phyloP scores from a whole-genome alignment of 2,329 filamentous ascomycete species.

The Tolypocladium album region DNA sequence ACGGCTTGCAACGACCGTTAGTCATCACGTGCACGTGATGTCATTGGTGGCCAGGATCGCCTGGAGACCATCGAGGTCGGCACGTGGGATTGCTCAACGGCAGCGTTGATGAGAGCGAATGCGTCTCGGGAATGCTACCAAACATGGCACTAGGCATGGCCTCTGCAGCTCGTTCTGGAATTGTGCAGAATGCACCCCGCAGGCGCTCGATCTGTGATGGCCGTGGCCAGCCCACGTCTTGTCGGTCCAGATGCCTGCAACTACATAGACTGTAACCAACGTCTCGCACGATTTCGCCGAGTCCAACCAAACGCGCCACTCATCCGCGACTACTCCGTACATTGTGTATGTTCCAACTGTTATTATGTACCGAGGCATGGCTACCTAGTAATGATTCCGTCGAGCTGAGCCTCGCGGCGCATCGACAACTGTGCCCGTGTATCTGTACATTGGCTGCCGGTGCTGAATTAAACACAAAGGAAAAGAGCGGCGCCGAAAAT shows the following conservation, averaged over 20 bases:
- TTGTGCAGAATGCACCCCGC: too few relatives aligned
- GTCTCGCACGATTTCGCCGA: too few relatives aligned
- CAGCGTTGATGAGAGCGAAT: background rate
- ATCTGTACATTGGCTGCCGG: constrained; percentile 10
- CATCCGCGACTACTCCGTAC: too few relatives aligned
- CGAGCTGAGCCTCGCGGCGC: constrained; percentile 1
- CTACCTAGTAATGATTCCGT: constrained; percentile 1
- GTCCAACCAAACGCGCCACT: background rate
- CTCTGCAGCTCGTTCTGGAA: too few relatives aligned
- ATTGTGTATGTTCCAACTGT: background rate
- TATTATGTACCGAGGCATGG: background rate
- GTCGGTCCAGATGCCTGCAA: too few relatives aligned
- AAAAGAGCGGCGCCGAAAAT: constrained; percentile 6
- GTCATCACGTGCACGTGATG: background rate
- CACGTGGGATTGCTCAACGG: background rate
- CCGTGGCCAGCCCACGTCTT: too few relatives aligned
- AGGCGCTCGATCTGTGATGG: background rate
- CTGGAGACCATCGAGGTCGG: constrained; percentile 8
- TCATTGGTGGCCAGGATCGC: background rate
- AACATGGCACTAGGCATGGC: background rate
- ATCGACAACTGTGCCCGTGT: constrained; percentile 3
- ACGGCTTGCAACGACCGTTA: background rate
- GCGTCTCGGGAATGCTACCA: background rate
- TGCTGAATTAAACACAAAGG: constrained; percentile 4
- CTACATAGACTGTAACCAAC: too few relatives aligned